Base-by-base conservation (phyloP, 257 asterid genomes). In the Linaria vulgaris region DNA sequence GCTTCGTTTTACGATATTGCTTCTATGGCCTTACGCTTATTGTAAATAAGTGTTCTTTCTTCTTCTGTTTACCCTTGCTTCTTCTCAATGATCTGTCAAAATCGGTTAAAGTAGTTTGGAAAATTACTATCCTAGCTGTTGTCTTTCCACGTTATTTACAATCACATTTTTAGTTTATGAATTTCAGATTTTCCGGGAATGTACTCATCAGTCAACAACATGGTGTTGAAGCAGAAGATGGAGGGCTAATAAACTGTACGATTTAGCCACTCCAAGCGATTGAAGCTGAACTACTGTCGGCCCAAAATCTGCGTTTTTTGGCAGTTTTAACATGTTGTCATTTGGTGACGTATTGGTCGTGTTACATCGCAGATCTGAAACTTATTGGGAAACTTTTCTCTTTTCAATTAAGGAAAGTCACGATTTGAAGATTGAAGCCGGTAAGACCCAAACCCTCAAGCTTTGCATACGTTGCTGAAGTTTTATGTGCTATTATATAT, bases 401-500 rank as follows among this genome's bases (percentile, higher is more conserved):
- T 8, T 12, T 21, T 25, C 46, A 24, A 9, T 56, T 9, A 37
- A 19, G 8, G 71, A 30, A 24, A 46, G 27, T 39, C 63, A 66
- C 43, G 62, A 54, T 15, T n/a, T 23, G 27, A 20, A 55, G 43
- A 43, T 39, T 64, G 24, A 47, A 62, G 57, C 47, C 34, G 3
- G 3, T 2, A n/a, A 41, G 51, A 16, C 27, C 46, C 44, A 41
- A 1, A 25, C 24, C 0, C 9, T 16, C 30, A 21, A 21, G 23
- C 8, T 55, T 45, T 44, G 15, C 55, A 27, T 27, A 27, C 41
- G 48, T 13, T 27, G 57, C 12, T 17, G 67, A 22, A 21, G 44
- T 34, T 22, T 27, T 13, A 6, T 13, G 14, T 64, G 31, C 67
- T 66, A 47, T 61, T 31, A 21, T 34, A 61, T 61, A 23, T 61